phyloP scores from a whole-genome alignment of 768 basidiomycete species.

The Mycena rebaudengoi region DNA sequence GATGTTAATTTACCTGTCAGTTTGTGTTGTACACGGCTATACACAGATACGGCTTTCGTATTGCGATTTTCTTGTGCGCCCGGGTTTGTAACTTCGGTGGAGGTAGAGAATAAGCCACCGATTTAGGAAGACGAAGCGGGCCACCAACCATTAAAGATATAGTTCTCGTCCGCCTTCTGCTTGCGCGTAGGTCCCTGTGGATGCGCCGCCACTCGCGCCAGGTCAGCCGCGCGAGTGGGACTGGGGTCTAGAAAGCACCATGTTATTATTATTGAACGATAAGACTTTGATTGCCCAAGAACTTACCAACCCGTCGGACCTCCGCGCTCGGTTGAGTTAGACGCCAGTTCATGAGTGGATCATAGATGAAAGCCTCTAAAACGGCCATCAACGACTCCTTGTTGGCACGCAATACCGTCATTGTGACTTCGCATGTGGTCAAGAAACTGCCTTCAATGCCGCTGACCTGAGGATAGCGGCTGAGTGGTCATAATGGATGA shows the following conservation, averaged over 20 bases:
- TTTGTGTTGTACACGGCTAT: slow-evolving; percentile 95
- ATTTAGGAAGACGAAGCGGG: background rate
- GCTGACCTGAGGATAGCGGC: slow-evolving; percentile 74
- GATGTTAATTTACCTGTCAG: slow-evolving; percentile 73
- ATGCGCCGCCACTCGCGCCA: slow-evolving; percentile 73
- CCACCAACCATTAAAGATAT: slow-evolving; percentile 85
- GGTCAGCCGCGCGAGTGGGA: slow-evolving; percentile 66
- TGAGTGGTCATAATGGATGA: slow-evolving; percentile 1
- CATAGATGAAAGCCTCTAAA: slow-evolving; percentile 97
- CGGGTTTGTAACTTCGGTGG: slow-evolving; percentile 55
- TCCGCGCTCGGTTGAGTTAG: slow-evolving; percentile 88
- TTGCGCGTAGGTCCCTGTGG: slow-evolving; percentile 85
- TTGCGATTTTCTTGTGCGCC: slow-evolving; percentile 89
- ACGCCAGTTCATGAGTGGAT: slow-evolving; percentile 97
- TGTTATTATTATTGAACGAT: slow-evolving; percentile 3
- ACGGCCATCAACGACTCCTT: slow-evolving; percentile 99
- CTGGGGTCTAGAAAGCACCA: slow-evolving; percentile 46
- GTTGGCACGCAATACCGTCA: slow-evolving; percentile 95
- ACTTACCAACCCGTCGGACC: slow-evolving; percentile 66
- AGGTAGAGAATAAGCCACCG: background rate
- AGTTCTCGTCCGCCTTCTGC: slow-evolving; percentile 90
- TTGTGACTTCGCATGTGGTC: slow-evolving; percentile 96
- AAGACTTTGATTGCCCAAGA: too few relatives aligned
- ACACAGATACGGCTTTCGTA: slow-evolving; percentile 88
- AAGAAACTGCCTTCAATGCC: slow-evolving; percentile 98